Conservation (phyloP, 1,284 basidiomycete genomes). For the Porogramme epimiltina region DNA sequence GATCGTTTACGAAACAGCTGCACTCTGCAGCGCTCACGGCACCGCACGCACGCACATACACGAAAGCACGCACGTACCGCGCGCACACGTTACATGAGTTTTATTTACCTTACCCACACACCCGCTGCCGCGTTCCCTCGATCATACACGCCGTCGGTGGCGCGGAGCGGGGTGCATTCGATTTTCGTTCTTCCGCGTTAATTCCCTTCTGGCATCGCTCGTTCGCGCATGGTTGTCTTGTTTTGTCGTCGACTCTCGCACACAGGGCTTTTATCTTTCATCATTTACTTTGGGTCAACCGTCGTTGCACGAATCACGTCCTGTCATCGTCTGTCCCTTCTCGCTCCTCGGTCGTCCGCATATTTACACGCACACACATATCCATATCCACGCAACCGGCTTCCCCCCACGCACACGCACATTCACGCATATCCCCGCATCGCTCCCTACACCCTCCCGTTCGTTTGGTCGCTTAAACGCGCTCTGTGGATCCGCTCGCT, state of each 20-base stretch:
- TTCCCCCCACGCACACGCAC: constrained; percentile 3
- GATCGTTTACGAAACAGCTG: constrained; percentile 19
- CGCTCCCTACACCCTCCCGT: neutral
- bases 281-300: constrained; percentile 15
- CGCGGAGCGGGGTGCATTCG: constrained; percentile 4
- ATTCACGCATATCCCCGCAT: neutral
- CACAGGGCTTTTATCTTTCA: constrained; percentile 15
- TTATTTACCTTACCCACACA: constrained; percentile 23
- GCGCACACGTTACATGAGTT: constrained; percentile 15
- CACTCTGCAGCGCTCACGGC: constrained; percentile 12
- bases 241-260: constrained; percentile 5
- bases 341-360: neutral
- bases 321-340: constrained; percentile 12
- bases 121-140: constrained; percentile 15
- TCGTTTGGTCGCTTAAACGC: neutral
- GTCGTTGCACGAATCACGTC: constrained; percentile 10
- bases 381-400: neutral
- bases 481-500: constrained; percentile 3
- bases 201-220: neutral
- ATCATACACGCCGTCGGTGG: constrained; percentile 19
- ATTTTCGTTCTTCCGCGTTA: neutral
- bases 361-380: neutral
- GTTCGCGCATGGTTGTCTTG: no score
- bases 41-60: constrained; percentile 29
- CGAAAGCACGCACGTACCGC: constrained; percentile 26